Conservation (phyloP, 805 yeast species). For the Sugiyamaella marilandica region DNA sequence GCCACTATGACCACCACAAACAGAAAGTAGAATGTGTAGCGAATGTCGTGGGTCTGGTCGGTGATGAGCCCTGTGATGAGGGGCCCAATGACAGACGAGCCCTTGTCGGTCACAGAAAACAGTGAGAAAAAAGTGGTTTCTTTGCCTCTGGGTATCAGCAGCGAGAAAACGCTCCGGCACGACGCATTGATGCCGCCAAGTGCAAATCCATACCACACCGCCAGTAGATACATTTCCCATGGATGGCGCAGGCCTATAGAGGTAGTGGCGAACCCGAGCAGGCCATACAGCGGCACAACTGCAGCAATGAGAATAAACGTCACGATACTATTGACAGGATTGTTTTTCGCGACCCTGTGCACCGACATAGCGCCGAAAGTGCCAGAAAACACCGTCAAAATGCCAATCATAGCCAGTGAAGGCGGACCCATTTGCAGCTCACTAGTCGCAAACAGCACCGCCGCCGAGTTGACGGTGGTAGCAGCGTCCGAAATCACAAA, state of each 20-base stretch:
- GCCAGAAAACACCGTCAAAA: slow-evolving; percentile 62
- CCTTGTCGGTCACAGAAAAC: slow-evolving; percentile 75
- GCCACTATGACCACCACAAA: slow-evolving; percentile 50
- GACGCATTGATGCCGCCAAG: slow-evolving; percentile 70
- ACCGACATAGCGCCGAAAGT: slow-evolving; percentile 58
- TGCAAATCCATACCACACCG: slow-evolving; percentile 71
- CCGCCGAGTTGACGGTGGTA: slow-evolving; percentile 76
- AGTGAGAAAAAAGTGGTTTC: slow-evolving; percentile 73
- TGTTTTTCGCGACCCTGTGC: slow-evolving; percentile 34
- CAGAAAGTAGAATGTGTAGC: slow-evolving; percentile 66
- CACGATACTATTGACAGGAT: slow-evolving; percentile 47
- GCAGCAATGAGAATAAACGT: slow-evolving; percentile 56
- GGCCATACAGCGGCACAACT: slow-evolving; percentile 66
- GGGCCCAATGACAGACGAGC: slow-evolving; percentile 73
- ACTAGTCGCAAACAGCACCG: slow-evolving; percentile 68
- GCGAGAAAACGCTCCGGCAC: slow-evolving; percentile 61
- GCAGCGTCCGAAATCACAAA: slow-evolving; percentile 69
- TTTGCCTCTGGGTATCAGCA: slow-evolving; percentile 68
- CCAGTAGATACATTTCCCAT: slow-evolving; percentile 64
- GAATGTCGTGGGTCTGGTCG: slow-evolving; percentile 66
- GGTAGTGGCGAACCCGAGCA: slow-evolving; percentile 55
- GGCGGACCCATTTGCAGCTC: slow-evolving; percentile 66
- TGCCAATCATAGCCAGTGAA: slow-evolving; percentile 58
- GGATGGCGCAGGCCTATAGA: slow-evolving; percentile 55
- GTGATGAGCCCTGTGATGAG: slow-evolving; percentile 65